Conservation (phyloP, 106 monocot genomes). For the Vanilla planifolia region DNA sequence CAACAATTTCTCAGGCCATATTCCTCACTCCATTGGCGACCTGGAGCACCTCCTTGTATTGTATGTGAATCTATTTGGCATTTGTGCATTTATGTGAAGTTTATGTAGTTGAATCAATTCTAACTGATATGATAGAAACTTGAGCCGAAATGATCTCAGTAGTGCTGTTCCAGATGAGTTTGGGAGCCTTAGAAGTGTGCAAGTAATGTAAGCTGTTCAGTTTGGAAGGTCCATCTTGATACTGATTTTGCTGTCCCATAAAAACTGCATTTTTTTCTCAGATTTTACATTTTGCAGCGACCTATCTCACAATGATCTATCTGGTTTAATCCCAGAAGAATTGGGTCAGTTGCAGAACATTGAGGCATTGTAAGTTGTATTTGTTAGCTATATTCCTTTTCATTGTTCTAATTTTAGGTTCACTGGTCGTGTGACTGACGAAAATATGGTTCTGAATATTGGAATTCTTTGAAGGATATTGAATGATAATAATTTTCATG, state of each 20-base stretch:
- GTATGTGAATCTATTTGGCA: conserved; percentile 26
- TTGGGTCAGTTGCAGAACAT: conserved; percentile 82
- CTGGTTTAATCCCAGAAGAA: conserved; percentile 79
- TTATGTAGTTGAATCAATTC: too few relatives aligned
- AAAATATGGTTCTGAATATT: conserved; percentile 3
- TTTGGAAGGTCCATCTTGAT: neutral
- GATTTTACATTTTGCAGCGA: conserved; percentile 36
- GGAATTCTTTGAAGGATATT: conserved; percentile 51
- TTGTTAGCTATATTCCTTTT: neutral
- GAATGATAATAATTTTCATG: conserved; percentile 79
- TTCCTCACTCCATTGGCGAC: conserved; percentile 86
- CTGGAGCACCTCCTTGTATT: conserved; percentile 94
- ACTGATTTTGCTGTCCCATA: neutral
- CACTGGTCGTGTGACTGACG: neutral
- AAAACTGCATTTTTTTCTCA: neutral
- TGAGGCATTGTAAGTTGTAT: conserved; percentile 54
- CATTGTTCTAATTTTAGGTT: neutral
- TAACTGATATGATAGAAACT: conserved; percentile 38
- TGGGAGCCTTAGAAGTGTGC: conserved; percentile 90
- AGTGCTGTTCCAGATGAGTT: conserved; percentile 73
- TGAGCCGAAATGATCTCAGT: conserved; percentile 68
- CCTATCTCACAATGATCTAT: conserved; percentile 76
- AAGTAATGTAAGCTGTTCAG: conserved; percentile 62
- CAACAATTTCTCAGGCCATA: conserved; percentile 68
- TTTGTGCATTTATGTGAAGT: neutral